phyloP scores from a whole-genome alignment of 2,329 filamentous ascomycete genomes.

The Fusarium cicatricum region DNA sequence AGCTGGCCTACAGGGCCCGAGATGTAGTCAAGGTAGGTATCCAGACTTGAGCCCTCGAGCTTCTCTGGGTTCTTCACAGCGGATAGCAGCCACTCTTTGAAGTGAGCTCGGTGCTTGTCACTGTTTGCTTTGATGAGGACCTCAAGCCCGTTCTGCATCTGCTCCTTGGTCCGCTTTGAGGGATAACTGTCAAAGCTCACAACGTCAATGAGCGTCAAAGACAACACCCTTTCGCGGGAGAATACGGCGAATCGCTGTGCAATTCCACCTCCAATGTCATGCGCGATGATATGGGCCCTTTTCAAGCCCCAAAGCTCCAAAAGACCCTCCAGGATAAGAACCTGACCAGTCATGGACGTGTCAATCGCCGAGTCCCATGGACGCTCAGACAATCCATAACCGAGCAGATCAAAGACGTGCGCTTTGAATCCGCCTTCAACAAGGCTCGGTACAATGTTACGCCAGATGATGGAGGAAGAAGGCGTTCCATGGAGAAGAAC shows the following conservation, averaged over 20 bases:
- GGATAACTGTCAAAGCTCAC: conserved; percentile 48
- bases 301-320: conserved; percentile 41
- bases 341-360: conserved; percentile 46
- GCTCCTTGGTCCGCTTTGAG: conserved; percentile 42
- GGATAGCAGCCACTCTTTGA: conserved; percentile 40
- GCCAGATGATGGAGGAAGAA: conserved; percentile 47
- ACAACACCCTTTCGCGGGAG: conserved; percentile 31
- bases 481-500: conserved; percentile 47
- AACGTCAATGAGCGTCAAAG: conserved; percentile 43
- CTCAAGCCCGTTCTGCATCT: conserved; percentile 44
- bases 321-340: conserved; percentile 41
- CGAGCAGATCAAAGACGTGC: conserved; percentile 45
- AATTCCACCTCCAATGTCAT: conserved; percentile 46
- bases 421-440: conserved; percentile 36
- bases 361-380: conserved; percentile 42
- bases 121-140: conserved; percentile 35
- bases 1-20: conserved; percentile 45
- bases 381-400: conserved; percentile 45
- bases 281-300: conserved; percentile 39
- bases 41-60: conserved; percentile 34
- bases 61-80: conserved; percentile 31
- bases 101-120: conserved; percentile 38
- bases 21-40: conserved; percentile 43
- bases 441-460: conserved; percentile 40
- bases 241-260: conserved; percentile 42